Conservation (phyloP, 306 rosid species). For the Oxytropis ochrocephala region DNA sequence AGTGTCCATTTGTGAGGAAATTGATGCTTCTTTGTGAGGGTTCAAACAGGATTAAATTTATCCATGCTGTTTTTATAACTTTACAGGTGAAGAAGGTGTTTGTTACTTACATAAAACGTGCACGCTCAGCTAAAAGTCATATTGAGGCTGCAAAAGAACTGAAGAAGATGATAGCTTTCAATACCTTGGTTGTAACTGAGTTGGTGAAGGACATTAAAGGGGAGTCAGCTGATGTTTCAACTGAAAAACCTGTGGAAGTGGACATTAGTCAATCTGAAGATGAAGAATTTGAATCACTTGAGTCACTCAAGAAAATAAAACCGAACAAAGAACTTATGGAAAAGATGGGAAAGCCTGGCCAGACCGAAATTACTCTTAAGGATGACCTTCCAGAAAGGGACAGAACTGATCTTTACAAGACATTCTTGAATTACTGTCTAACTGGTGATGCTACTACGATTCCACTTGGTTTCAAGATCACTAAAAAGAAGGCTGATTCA, state of each 20-base stretch:
- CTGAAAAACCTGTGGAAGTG: constrained; percentile 61
- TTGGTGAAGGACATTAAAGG: constrained; percentile 92
- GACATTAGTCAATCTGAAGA: constrained; percentile 32
- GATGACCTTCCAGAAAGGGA: constrained; percentile 90
- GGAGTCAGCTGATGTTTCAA: constrained; percentile 52
- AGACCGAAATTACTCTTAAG: constrained; percentile 85
- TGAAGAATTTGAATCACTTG: constrained; percentile 78
- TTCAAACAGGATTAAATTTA: neutral
- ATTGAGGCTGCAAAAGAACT: constrained; percentile 85
- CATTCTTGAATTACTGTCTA: constrained; percentile 73
- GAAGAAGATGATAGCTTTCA: constrained; percentile 88
- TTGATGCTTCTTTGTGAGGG: neutral
- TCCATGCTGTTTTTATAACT: constrained; percentile 16
- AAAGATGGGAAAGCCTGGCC: constrained; percentile 80
- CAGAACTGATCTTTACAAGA: constrained; percentile 83
- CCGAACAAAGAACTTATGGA: constrained; percentile 60
- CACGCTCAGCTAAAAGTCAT: constrained; percentile 73
- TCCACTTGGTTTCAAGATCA: constrained; percentile 76
- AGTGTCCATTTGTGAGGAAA: constrained; percentile 36
- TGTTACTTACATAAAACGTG: constrained; percentile 69
- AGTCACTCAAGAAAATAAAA: constrained; percentile 62
- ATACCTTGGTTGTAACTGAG: constrained; percentile 81
- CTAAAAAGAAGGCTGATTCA: constrained; percentile 82
- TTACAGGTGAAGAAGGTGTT: constrained; percentile 71
- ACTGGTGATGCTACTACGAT: constrained; percentile 79